Base-by-base conservation (phyloP, 2,329 filamentous ascomycete genomes). In the Xylaria sp. region DNA sequence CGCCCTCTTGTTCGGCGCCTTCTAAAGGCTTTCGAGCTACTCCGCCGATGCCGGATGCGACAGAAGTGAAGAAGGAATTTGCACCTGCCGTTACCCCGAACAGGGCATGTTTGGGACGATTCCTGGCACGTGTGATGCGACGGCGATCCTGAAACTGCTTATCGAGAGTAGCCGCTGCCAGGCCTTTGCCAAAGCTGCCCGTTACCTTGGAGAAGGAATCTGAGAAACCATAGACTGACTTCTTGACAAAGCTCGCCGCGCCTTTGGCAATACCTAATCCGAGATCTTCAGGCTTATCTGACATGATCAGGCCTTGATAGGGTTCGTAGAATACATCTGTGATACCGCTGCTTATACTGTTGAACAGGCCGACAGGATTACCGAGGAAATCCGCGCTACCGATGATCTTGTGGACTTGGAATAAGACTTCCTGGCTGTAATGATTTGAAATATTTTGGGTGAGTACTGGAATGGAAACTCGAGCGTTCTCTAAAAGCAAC, bases 321-420 rank as follows among this genome's bases (percentile, higher is more conserved):
- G 96, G 96, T 80, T 99, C 97, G 85, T 99, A 99, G 84, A 99
- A 99, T 78, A 99, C 97, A 79, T 98, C 96, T 23, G 93, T 94
- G 62, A 99, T 93, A 75, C 97, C 96, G 55, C 96, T 99, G 75
- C 94, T 97, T 80, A 99, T 92, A 79, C 95, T 99, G 84, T 97
- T 98, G 89, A 99, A 99, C 52, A 99, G 85, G 54, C 96, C 96
- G 18, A 99, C 97, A 0, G 96, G 96, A 76, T 99, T 99, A 46
- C 96, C 96, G 6, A 99, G 86, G 87, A 99, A 98, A 80, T 99
- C 96, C 5, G 96, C 96, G 6, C 95, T 98, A 20, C 96, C 96
- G 65, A 99, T 89, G 73, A 99, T 96, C 81, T 98, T 94, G 85
- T 99, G 97, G 18, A 99, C 91, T 82, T 99, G 96, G 75, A 96